Conservation (phyloP, 1,284 basidiomycete genomes). For the Boletus semigastroideus region DNA sequence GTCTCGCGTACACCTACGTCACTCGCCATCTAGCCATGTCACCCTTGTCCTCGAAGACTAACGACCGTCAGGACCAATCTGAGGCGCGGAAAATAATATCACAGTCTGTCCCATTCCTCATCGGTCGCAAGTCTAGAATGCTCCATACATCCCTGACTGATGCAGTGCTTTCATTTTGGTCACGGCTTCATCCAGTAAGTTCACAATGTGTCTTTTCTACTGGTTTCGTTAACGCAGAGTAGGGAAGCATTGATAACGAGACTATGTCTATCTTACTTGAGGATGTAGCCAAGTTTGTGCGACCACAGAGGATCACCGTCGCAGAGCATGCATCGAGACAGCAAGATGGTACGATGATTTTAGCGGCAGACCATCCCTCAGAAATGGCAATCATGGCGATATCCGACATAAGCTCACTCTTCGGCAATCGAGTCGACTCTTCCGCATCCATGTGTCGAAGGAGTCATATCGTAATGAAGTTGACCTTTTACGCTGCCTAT, state of each 20-base stretch:
- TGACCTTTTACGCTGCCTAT: constrained; percentile 46
- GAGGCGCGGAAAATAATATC: constrained; percentile 50
- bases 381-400: constrained; percentile 22
- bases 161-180: constrained; percentile 60
- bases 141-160: constrained; percentile 48
- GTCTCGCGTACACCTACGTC: constrained; percentile 64
- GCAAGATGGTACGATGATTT: not conserved
- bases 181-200: constrained; percentile 53
- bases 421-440: constrained; percentile 7
- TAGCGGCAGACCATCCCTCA: constrained; percentile 20
- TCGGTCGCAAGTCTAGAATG: constrained; percentile 52
- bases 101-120: constrained; percentile 60
- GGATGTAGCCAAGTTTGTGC: constrained; percentile 52
- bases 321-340: constrained; percentile 9
- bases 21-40: constrained; percentile 61
- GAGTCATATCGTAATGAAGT: constrained; percentile 18
- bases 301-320: constrained; percentile 42
- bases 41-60: constrained; percentile 44
- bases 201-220: not conserved
- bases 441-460: constrained; percentile 1
- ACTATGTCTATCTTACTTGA: constrained; percentile 52
- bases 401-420: constrained; percentile 29
- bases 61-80: constrained; percentile 41
- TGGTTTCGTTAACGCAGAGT: constrained; percentile 10
- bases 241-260: constrained; percentile 48